Base-by-base conservation (phyloP, 495 filamentous ascomycete genomes). In the Aspergillus asperescens region DNA sequence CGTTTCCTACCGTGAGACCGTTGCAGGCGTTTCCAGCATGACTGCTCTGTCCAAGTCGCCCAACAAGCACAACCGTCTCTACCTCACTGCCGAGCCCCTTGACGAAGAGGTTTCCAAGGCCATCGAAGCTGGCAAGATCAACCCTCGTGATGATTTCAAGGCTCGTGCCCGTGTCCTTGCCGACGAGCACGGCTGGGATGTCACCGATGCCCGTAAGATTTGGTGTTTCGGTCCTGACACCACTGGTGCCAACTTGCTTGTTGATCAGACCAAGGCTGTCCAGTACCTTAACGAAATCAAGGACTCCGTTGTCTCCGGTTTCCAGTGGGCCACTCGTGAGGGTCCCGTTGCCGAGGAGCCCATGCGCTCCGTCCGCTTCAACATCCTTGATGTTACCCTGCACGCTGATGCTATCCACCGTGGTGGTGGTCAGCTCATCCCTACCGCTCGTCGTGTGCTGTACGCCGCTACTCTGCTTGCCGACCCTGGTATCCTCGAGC, bases 251-350 rank as follows among this genome's bases (percentile, higher is more conserved):
- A 99, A 99, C 80, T 76, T 99, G 83, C 79, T 99, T 55, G 86
- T 99, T 65, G 93, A 99, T 75, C 93, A 96, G 84, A 96, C 92
- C 78, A 98, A 98, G 88, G 93, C 93, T 62, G 93, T 99, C 54
- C 93, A 99, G 80, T 99, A 97, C 84, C 81, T 99, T 52, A 91
- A 91, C 80, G 93, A 99, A 87, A 99, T 99, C 83, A 99, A 99
- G 86, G 93, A 99, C 62, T 97, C 93, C 55, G 87, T 99, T 61
- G 91, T 97, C 62, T 99, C 93, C 63, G 93, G 94, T 81, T 99
- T 99, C 89, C 93, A 99, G 74, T 97, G 94, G 93, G 93, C 93
- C 49, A 89, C 91, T 60, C 86, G 92, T 67, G 93, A 99, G 83
- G 93, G 94, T 74, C 93, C 93, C 61, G 72, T 99, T 66, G 90